Conservation (phyloP, 2,329 filamentous ascomycete species). For the Diaporthe batatas region DNA sequence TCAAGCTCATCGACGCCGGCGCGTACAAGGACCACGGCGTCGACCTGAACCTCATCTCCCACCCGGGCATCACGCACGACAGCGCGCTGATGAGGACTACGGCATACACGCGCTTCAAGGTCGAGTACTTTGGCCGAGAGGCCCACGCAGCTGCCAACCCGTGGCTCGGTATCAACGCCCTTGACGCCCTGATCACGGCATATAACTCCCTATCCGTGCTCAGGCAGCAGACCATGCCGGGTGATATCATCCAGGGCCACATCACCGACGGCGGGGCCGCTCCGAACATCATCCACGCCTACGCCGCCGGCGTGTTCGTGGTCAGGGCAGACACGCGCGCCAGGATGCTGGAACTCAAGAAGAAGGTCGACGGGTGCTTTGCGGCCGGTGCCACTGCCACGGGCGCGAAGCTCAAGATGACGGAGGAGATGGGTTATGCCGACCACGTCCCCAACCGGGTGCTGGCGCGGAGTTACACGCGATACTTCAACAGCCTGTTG, state of each 20-base stretch:
- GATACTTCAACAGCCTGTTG: constrained; percentile 58
- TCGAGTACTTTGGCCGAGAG: constrained; percentile 66
- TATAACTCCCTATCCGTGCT: constrained; percentile 64
- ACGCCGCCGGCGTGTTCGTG: constrained; percentile 59
- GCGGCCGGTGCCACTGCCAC: constrained; percentile 56
- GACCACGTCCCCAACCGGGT: constrained; percentile 68
- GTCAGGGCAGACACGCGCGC: constrained; percentile 59
- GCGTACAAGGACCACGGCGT: constrained; percentile 57
- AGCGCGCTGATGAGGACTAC: constrained; percentile 64
- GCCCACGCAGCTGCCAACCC: constrained; percentile 70
- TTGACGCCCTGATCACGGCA: constrained; percentile 66
- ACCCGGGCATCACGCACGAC: constrained; percentile 59
- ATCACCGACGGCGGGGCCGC: constrained; percentile 66
- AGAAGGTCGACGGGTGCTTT: constrained; percentile 59
- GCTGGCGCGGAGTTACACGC: constrained; percentile 60
- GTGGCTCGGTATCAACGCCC: constrained; percentile 71
- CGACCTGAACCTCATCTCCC: constrained; percentile 56
- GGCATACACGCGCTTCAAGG: constrained; percentile 63
- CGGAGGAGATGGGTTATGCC: constrained; percentile 59
- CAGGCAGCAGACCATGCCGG: constrained; percentile 68
- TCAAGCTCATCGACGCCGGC: constrained; percentile 58
- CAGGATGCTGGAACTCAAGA: constrained; percentile 55
- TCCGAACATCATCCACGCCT: constrained; percentile 69
- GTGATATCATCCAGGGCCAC: constrained; percentile 63
- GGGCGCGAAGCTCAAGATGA: constrained; percentile 62